These are phyloP conservation scores for Tulasnella sp. DNA, from an alignment of 768 basidiomycete species.

Conservation along the genomic window DNA sequence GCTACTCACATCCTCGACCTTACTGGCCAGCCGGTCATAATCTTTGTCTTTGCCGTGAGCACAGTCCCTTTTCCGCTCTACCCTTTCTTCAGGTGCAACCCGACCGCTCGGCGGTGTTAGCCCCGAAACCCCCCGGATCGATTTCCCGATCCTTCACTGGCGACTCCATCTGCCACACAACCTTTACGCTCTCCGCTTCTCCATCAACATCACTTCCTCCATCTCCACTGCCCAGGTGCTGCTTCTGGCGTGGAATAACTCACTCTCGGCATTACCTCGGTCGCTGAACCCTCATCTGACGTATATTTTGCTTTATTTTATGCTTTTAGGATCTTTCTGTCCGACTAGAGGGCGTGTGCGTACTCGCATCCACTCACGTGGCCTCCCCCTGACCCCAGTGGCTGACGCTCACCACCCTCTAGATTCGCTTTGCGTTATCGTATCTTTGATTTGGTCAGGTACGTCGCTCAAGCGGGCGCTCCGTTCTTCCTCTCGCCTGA, in stretches of 20 bases:
- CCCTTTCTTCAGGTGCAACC: too few species aligned
- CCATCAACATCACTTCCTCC: too few species aligned
- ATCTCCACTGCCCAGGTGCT: too few species aligned
- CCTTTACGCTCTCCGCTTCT: too few species aligned
- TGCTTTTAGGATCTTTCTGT: slow-evolving; percentile 52
- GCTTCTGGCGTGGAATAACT: too few species aligned
- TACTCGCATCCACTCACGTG: not conserved
- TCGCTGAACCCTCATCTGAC: slow-evolving; percentile 22
- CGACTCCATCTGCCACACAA: too few species aligned
- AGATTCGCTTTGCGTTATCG: slow-evolving; percentile 56
- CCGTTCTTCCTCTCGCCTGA: not conserved
- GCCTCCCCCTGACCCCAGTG: not conserved
- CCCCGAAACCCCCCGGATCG: too few species aligned
- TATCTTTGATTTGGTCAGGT: slow-evolving; percentile 41
- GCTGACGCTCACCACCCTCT: not conserved
- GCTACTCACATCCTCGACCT: slow-evolving; percentile 12
- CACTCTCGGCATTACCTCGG: slow-evolving; percentile 60
- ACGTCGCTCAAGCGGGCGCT: not conserved
- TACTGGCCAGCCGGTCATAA: slow-evolving; percentile 11
- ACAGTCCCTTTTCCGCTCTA: slow-evolving; percentile 44
- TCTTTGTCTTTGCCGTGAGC: slow-evolving; percentile 26
- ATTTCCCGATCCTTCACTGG: too few species aligned
- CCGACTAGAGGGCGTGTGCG: slow-evolving; percentile 41
- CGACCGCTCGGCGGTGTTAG: too few species aligned
- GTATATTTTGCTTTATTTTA: not conserved